phyloP scores from a whole-genome alignment of 2,329 filamentous ascomycete genomes.

The Aotearoamyces nothofagi region DNA sequence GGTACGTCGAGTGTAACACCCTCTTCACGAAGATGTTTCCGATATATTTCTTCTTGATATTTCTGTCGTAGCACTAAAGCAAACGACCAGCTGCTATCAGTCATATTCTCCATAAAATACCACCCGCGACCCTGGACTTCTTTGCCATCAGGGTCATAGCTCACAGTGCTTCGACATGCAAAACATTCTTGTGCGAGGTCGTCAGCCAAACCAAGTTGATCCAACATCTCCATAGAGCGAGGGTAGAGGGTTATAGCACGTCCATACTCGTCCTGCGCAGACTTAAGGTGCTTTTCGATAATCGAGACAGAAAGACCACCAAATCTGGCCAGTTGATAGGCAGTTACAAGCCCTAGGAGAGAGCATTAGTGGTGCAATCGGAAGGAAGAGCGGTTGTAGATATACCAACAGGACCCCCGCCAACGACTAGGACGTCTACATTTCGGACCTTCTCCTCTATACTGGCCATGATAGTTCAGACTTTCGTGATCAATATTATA shows the following conservation, averaged over 20 bases:
- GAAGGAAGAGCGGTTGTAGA: conserved; percentile 6
- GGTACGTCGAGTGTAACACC: conserved; percentile 8
- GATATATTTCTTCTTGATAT: conserved; percentile 37
- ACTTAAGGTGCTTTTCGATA: conserved; percentile 32
- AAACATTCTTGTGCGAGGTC: conserved; percentile 35
- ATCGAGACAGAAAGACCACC: conserved; percentile 25
- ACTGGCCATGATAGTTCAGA: conserved; percentile 7
- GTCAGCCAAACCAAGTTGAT: conserved; percentile 33
- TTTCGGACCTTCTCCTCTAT: conserved; percentile 8
- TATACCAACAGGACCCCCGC: conserved; percentile 28
- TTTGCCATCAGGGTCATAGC: conserved; percentile 29
- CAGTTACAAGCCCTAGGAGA: conserved; percentile 21
- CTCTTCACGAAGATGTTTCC: conserved; percentile 16
- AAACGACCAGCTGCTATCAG: conserved; percentile 34
- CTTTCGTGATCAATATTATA: no score
- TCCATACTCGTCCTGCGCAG: conserved; percentile 33
- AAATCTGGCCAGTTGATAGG: conserved; percentile 28
- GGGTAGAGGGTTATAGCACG: conserved; percentile 38
- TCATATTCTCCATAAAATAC: conserved; percentile 37
- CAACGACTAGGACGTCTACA: conserved; percentile 24
- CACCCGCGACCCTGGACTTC: conserved; percentile 29
- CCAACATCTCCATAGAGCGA: conserved; percentile 33
- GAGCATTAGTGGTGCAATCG: no score
- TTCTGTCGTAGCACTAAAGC: conserved; percentile 37
- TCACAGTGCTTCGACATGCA: conserved; percentile 31